Evolutionary conservation across 768 basidiomycete genomes (phyloP).

Genomic region (Boletus eberwhitei): DNA sequence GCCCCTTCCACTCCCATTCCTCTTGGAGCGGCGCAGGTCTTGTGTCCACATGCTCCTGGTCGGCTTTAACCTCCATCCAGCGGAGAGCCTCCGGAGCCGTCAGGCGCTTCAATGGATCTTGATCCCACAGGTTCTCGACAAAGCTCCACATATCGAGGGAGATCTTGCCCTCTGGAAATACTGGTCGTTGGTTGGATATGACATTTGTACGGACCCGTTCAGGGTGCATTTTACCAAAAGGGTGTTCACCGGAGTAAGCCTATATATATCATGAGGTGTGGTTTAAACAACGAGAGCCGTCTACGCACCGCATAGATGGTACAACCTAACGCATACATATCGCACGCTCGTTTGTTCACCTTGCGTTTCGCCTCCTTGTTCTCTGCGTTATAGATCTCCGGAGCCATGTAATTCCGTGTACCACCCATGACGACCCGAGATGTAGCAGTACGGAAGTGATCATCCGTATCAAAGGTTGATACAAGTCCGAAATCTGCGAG

Average conservation of each 20-base stretch:
- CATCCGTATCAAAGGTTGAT: conserved; percentile 16
- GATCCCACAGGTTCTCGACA: conserved; percentile 28
- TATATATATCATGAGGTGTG: not conserved
- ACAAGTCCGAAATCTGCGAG: conserved; percentile 49
- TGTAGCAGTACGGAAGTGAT: conserved; percentile 8
- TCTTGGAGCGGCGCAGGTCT: too few species aligned
- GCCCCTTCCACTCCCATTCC: too few species aligned
- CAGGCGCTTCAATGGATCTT: conserved; percentile 17
- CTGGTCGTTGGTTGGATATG: conserved; percentile 1
- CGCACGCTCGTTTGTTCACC: conserved; percentile 30
- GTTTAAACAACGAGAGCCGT: not conserved
- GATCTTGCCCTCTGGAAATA: conserved; percentile 13
- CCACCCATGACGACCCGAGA: conserved; percentile 10
- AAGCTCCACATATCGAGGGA: conserved; percentile 30
- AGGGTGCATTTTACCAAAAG: not conserved
- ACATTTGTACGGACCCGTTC: not conserved
- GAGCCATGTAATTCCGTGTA: conserved; percentile 24
- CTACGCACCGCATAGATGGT: conserved; percentile 37
- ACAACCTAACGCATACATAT: conserved; percentile 42
- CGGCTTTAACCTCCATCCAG: conserved; percentile 25
- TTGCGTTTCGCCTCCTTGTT: not conserved
- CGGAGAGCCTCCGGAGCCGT: conserved; percentile 19
- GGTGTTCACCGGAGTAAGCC: conserved; percentile 17
- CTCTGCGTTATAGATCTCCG: conserved; percentile 17
- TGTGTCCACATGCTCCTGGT: too few species aligned